phyloP scores from a whole-genome alignment of 179 eudicot species.

The Heliamphora pulchella region DNA sequence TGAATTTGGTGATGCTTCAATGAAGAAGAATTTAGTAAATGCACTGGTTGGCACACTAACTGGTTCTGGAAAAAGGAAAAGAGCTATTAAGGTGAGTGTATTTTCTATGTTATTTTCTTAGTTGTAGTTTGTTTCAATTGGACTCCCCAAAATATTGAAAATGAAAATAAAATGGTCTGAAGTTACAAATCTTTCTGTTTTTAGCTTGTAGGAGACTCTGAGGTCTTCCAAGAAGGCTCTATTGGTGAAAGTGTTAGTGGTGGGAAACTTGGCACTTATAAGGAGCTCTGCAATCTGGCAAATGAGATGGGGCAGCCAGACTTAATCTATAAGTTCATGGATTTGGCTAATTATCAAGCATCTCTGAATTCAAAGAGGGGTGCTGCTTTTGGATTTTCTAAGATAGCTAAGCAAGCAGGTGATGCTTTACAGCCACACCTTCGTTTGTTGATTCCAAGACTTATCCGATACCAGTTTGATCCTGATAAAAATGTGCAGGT shows the following conservation, averaged over 20 bases:
- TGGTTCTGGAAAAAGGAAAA: constrained; percentile 94
- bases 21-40: constrained; percentile 82
- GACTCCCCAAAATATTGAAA: too few species aligned
- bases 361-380: constrained; percentile 94
- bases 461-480: constrained; percentile 90
- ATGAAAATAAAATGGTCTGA: background rate
- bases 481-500: constrained; percentile 99
- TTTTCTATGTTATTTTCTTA: constrained; percentile 10
- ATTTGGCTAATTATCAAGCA: constrained; percentile 89
- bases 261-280: constrained; percentile 85
- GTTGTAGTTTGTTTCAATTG: too few species aligned
- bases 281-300: constrained; percentile 91
- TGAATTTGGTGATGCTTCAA: constrained; percentile 79
- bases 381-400: constrained; percentile 97
- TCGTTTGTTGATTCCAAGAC: constrained; percentile 71
- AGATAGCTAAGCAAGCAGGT: constrained; percentile 95
- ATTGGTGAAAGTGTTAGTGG: constrained; percentile 83
- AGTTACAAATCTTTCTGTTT: constrained; percentile 14
- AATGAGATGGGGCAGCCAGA: constrained; percentile 99
- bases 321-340: constrained; percentile 91
- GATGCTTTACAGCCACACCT: constrained; percentile 85
- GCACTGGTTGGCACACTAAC: constrained; percentile 92
- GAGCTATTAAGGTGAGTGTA: constrained; percentile 67
- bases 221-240: constrained; percentile 85
- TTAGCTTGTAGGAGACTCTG: constrained; percentile 85